Evolutionary conservation across 2,329 filamentous ascomycete species (phyloP).

Genomic region (Pseudogymnoascus sp.): DNA sequence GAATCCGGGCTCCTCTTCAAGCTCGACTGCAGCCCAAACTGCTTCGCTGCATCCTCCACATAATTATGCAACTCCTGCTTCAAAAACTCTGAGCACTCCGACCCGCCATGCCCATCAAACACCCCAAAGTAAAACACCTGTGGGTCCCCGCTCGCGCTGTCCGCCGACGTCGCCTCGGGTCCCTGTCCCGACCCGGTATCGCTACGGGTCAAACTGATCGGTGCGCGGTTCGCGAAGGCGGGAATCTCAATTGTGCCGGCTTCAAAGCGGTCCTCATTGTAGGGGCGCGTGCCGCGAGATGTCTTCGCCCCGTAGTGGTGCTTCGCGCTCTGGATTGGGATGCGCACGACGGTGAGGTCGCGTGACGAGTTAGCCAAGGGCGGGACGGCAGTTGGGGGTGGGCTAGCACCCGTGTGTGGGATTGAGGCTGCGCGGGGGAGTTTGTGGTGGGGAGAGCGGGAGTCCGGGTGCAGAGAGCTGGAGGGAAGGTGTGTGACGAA

Average conservation of each 20-base stretch:
- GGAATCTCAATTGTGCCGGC: conserved; percentile 90
- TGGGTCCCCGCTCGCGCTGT: conserved; percentile 76
- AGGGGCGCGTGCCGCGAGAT: conserved; percentile 71
- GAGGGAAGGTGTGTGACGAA: conserved; percentile 95
- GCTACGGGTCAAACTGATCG: conserved; percentile 45
- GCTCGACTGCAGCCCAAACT: conserved; percentile 73
- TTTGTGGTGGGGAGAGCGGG: conserved; percentile 67
- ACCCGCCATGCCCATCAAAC: conserved; percentile 92
- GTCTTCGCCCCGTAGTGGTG: conserved; percentile 85
- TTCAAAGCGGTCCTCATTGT: conserved; percentile 92
- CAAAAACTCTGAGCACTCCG: conserved; percentile 80
- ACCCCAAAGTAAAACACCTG: conserved; percentile 97
- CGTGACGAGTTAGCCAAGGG: conserved; percentile 53
- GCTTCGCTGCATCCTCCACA: conserved; percentile 69
- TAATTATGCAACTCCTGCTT: conserved; percentile 79
- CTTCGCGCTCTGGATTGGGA: conserved; percentile 86
- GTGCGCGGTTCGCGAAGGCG: conserved; percentile 78
- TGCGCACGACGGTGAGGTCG: conserved; percentile 88
- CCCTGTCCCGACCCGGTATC: conserved; percentile 13
- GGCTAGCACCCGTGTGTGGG: conserved; percentile 57
- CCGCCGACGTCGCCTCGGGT: conserved; percentile 60
- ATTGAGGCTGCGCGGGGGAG: conserved; percentile 77
- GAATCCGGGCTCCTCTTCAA: conserved; percentile 40
- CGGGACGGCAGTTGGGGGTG: conserved; percentile 50
- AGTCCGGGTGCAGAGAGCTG: conserved; percentile 85